Evolutionary conservation across 2,329 filamentous ascomycete species (phyloP), one percentile per base, ranked within the genome.

Genomic region (Nannizzia gypsea): DNA sequence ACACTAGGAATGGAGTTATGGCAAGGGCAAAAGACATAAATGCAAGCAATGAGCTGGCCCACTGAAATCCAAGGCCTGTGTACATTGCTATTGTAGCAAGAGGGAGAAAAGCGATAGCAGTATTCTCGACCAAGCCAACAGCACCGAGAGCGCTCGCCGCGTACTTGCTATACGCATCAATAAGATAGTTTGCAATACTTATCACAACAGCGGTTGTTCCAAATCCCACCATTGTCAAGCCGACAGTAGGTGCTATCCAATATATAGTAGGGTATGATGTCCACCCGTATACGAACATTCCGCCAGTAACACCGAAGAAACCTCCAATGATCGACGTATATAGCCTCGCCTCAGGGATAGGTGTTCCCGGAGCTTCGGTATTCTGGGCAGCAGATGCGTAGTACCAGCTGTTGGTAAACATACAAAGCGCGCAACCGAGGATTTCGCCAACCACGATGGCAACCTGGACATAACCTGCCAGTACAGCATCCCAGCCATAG

Each of bases 221-320:
- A 74, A 95, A 96, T 11, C 90, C 95, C 48, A 52, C 22, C 26
- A 52, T 52, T 8, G 22, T 28, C 48, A 52, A n/a, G 15, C 85
- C 88, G 72, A 91, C 85, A 64, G 90, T 85, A 26, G 87, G 86
- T 52, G 85, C 80, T 63, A 89, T 87, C 85, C 85, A 92, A 73
- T 89, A 86, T 56, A 96, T 81, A 1, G 71, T 65, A 57, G 84
- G 72, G 70, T 85, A 91, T 13, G 87, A 87, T 3, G 88, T 90
- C 88, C 90, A 96, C 6, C 84, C 90, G 73, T 96, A 96, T 74
- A 89, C 87, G 72, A 96, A 95, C 15, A 97, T 75, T 5, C 89
- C 89, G 60, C 88, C 77, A 3, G 90, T 89, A 34, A 93, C 89
- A 13, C 42, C 42, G 22, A 46, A 46, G 42, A 46, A 46, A 22